A percentile compares a stretch with the other conserved stretches of the same genome.
phyloP scores from a whole-genome alignment of 1,284 basidiomycete species.

The Naganishia albida region DNA sequence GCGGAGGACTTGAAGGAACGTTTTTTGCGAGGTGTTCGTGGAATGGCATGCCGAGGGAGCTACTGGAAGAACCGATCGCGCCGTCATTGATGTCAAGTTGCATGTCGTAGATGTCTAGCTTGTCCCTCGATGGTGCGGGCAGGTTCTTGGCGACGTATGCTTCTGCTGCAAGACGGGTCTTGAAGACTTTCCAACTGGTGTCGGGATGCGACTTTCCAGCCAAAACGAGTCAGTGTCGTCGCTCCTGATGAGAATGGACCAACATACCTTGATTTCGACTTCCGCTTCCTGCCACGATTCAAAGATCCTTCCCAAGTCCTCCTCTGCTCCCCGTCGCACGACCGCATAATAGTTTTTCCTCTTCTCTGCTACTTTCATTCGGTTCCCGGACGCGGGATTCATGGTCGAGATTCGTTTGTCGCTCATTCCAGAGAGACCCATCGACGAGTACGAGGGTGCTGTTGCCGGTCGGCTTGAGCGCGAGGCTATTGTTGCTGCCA shows the following conservation, averaged over 20 bases:
- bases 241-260: neutral
- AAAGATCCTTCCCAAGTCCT: conserved; percentile 23
- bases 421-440: too few relatives aligned
- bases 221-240: neutral
- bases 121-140: conserved; percentile 20
- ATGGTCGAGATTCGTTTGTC: neutral
- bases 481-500: too few relatives aligned
- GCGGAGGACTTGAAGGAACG: conserved; percentile 29
- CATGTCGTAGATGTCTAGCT: conserved; percentile 30
- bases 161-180: conserved; percentile 33
- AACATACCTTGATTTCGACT: conserved; percentile 29
- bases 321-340: neutral
- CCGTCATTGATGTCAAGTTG: conserved; percentile 23
- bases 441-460: too few relatives aligned
- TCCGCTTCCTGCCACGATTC: conserved; percentile 31
- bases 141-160: conserved; percentile 32
- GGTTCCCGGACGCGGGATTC: neutral
- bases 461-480: too few relatives aligned
- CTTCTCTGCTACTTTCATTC: conserved; percentile 9
- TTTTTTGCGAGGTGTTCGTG: conserved; percentile 28
- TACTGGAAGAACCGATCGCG: conserved; percentile 5
- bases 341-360: conserved; percentile 30
- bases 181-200: conserved; percentile 33
- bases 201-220: conserved; percentile 16
- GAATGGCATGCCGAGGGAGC: conserved; percentile 24